Evolutionary conservation across 2,329 filamentous ascomycete species (phyloP), one percentile per base, ranked within the genome.

Genomic region (Amauroascus niger): DNA sequence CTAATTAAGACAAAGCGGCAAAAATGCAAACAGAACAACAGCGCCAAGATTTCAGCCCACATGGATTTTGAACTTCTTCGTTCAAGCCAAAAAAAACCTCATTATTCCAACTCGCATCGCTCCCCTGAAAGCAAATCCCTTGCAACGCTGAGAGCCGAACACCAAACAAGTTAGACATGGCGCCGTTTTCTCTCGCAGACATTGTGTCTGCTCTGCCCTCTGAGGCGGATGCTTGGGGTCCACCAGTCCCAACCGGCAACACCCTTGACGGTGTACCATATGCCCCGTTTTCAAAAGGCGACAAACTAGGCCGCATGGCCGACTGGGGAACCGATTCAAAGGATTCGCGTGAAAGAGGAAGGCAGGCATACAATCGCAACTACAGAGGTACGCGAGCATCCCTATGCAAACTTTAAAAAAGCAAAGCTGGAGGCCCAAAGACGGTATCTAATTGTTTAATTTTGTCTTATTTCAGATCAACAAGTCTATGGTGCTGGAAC

Each of bases 241-340:
- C 91, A 52, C 72, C 86, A 57, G 81, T 86, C 62, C 86, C 89
- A 57, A 82, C 76, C 64, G 88, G 95, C 70, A 95, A 88, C 60
- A 95, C 87, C 58, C 81, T 97, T 65, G 84, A 95, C 69, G 93
- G 93, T 69, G 88, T 97, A 48, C 93, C 93, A 37, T 98, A 96
- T 72, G 93, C 93, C 64, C 93, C 93, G 57, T 98, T 93, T 78
- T 96, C 90, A 62, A 98, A 98, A 75, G 89, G 88, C 69, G 93
- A 98, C 78, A 97, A 96, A 80, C 79, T 98, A 57, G 93, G 93
- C 67, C 90, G 93, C 71, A 97, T 98, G 90, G 93, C 93, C 57
- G 93, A 98, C 78, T 98, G 93, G 93, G 95, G 90, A 16, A 68
- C 83, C 46, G 93, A 96, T 68, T 83, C 87, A 70, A 96, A 96